These are phyloP conservation scores for Mycosphaerelloides madeirae DNA, from an alignment of 2,329 filamentous ascomycete genomes.

Conservation along the genomic window DNA sequence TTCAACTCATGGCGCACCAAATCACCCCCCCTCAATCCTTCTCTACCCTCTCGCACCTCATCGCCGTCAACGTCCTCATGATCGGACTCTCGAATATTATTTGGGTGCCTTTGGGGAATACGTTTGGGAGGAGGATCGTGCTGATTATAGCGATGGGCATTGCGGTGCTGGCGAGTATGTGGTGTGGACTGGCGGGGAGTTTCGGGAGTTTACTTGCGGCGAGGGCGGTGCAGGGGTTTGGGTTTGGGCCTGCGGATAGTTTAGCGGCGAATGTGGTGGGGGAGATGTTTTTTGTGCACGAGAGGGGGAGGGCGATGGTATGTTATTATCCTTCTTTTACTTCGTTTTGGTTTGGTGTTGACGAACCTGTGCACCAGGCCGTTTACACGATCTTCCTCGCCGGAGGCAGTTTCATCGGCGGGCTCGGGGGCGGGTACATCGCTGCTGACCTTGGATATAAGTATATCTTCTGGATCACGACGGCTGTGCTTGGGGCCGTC, in stretches of 20 bases:
- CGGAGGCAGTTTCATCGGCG: constrained; percentile 36
- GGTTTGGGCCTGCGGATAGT: constrained; percentile 36
- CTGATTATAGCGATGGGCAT: constrained; percentile 35
- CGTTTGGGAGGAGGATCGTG: constrained; percentile 38
- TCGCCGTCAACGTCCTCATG: constrained; percentile 38
- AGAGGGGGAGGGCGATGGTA: constrained; percentile 39
- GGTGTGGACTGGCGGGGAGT: constrained; percentile 36
- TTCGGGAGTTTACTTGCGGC: constrained; percentile 37
- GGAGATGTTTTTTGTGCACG: constrained; percentile 41
- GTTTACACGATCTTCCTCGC: constrained; percentile 40
- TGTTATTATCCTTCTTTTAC: constrained; percentile 1
- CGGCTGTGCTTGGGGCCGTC: constrained; percentile 32
- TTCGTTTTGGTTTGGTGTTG: neutral
- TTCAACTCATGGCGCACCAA: constrained; percentile 31
- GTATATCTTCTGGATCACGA: constrained; percentile 41
- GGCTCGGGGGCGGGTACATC: constrained; percentile 40
- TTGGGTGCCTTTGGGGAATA: constrained; percentile 41
- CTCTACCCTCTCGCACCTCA: constrained; percentile 33
- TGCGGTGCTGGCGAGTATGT: constrained; percentile 34
- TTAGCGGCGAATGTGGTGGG: constrained; percentile 39
- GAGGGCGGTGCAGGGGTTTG: constrained; percentile 36
- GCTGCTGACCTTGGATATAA: constrained; percentile 30
- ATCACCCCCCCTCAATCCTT: constrained; percentile 31
- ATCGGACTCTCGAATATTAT: constrained; percentile 37
- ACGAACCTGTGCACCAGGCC: constrained; percentile 27